Base-by-base conservation (phyloP, 805 yeast species). In the Nakazawaea siamensis region DNA sequence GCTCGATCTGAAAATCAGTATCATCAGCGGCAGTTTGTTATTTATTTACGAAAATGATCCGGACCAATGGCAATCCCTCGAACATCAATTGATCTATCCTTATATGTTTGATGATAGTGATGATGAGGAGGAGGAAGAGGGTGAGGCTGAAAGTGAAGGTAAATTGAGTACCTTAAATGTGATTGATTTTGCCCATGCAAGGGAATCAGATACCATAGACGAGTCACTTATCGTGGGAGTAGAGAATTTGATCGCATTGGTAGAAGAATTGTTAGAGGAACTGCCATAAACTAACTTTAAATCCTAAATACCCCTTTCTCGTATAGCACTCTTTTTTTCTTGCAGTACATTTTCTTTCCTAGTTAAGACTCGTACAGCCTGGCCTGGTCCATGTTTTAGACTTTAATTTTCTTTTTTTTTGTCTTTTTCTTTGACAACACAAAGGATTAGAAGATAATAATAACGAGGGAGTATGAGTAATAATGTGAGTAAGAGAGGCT, bases 171-270 rank as follows among this genome's bases (percentile, higher is more conserved):
- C 72, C 5, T 58, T 86, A 34, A 68, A 75, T 25, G 48, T 88
- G 32, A 86, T 92, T 5, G 98, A 92, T 55, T 87, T 92, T 62
- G 97, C 97, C 1, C 97, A 92, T 52, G 73, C 96, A 0, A 70
- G 61, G 41, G 80, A 0, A 39, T 67, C 38, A 86, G 87, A 0
- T 70, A 70, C 14, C 4, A 8, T 21, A 14, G 97, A 87, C 54
- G 82, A 73, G 30, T 81, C 83, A 49, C 58, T 79, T 2, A 52
- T 86, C 2, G 59, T 57, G 11, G 97, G 97, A 0, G 60, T 88
- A 1, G 80, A 77, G 44, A 77, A 70, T 43, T 53, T 87, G 33
- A 58, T 81, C 5, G 43, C 39, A 0, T 49, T 67, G 1, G 57
- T 80, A 28, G 65, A 66, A 31, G 8, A 18, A 17, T 4, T 28